Base-by-base conservation (phyloP, 441 rosid genomes). In the Sinapis alba region DNA sequence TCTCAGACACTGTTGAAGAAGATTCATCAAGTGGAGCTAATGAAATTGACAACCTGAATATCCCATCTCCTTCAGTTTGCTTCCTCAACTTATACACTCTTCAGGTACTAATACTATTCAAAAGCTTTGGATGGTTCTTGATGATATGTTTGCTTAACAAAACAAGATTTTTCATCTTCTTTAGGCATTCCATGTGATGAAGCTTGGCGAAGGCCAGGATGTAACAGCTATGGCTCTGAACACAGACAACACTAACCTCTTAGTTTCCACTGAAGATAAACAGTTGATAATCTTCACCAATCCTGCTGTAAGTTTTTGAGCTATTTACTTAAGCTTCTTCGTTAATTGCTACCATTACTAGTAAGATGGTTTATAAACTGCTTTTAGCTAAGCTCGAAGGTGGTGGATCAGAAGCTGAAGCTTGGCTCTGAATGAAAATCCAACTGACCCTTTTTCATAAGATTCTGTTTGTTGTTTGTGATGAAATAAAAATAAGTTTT, bases 241-340 rank as follows among this genome's bases (percentile, higher is more conserved):
- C 85, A 80, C 66, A 72, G 97, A 94, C 80, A 88, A 87, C 81
- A 92, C 97, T 43, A 90, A 90, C 82, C 94, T 94, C 61, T 78
- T 94, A 80, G 93, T 92, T 64, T 92, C 97, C 45, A 92, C 98
- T 32, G 86, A 82, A 20, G 94, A 94, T 80, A 92, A 85, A 79
- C 95, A 90, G 84, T 78, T 94, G 87, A 85, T 90, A 41, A 82
- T 94, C 79, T 94, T 88, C 88, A 90, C 97, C 1, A 90, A 94
- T 81, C 97, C 97, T 75, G 83, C 91, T 28, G 98, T 94, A 84
- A 87, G 96, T 47, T 57, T 86, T 57, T 36, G 43, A 10, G 43
- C 28, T 65, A 50, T 12, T 51, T 57, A 23, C 32, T 27, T 1
- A 27, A 30, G 4, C 7, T 8, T 5, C 30, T 27, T 16, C 21